Conservation (phyloP, 1,139 yeast species). For the Scheffersomyces illinoinensis region DNA sequence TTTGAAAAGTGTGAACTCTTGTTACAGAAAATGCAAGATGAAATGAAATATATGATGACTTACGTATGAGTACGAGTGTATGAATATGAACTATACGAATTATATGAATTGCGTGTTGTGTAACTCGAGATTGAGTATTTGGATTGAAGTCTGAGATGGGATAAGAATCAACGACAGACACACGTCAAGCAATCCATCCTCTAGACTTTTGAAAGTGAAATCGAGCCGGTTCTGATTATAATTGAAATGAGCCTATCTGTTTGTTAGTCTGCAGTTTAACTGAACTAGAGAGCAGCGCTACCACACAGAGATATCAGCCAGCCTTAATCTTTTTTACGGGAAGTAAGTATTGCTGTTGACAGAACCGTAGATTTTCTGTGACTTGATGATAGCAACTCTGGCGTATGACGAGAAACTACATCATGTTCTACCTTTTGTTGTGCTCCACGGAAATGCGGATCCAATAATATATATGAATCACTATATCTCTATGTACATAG, state of each 20-base stretch:
- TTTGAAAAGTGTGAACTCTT: background rate
- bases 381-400: background rate
- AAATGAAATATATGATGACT: background rate
- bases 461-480: background rate
- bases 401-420: background rate
- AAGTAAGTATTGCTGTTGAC: too few relatives aligned
- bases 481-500: background rate
- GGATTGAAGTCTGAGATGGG: background rate
- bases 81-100: background rate
- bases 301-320: background rate
- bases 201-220: background rate
- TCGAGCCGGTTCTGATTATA: background rate
- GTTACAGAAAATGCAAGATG: background rate
- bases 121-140: background rate
- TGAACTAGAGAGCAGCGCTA: background rate
- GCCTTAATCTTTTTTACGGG: too few relatives aligned
- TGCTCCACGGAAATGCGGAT: background rate
- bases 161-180: background rate
- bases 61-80: background rate
- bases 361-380: background rate
- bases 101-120: too few relatives aligned
- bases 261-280: background rate
- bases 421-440: background rate
- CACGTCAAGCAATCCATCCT: background rate
- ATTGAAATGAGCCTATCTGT: background rate